These are phyloP conservation scores for Erigeron canadensis DNA, from an alignment of 129 eudicot genomes.

Conservation along the genomic window DNA sequence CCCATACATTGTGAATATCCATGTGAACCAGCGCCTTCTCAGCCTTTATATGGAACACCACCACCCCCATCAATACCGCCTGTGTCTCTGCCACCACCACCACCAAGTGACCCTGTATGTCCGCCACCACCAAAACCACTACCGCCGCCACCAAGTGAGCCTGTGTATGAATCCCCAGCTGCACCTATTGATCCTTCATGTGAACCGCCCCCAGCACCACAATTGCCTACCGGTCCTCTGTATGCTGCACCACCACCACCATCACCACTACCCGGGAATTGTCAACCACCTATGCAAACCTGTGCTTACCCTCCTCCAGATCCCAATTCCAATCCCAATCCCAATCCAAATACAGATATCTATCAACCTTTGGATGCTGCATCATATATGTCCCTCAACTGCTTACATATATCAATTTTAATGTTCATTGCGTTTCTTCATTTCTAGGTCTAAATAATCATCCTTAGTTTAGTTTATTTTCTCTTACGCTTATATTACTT, in stretches of 20 bases:
- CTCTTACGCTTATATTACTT: neutral
- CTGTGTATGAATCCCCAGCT: conserved; percentile 21
- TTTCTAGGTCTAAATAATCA: conserved; percentile 5
- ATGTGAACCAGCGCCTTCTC: conserved; percentile 32
- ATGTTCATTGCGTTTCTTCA: conserved; percentile 17
- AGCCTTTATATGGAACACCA: conserved; percentile 32
- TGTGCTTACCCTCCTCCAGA: conserved; percentile 40
- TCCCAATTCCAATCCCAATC: conserved; percentile 22
- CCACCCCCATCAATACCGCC: conserved; percentile 32
- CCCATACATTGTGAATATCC: conserved; percentile 31
- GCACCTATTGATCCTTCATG: conserved; percentile 10
- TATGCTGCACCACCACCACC: conserved; percentile 31
- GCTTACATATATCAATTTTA: conserved; percentile 9
- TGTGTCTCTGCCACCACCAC: conserved; percentile 29
- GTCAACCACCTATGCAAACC: conserved; percentile 31
- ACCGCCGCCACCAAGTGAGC: neutral
- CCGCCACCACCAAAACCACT: conserved; percentile 19
- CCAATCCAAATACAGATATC: conserved; percentile 26
- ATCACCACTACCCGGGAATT: conserved; percentile 3
- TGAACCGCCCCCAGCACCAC: conserved; percentile 30
- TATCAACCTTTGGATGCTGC: conserved; percentile 35
- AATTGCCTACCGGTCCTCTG: conserved; percentile 4
- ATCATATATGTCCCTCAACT: conserved; percentile 14
- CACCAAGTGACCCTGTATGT: conserved; percentile 18
- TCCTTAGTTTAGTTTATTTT: neutral